phyloP scores from a whole-genome alignment of 306 rosid genomes.

The Cercis canadensis region DNA sequence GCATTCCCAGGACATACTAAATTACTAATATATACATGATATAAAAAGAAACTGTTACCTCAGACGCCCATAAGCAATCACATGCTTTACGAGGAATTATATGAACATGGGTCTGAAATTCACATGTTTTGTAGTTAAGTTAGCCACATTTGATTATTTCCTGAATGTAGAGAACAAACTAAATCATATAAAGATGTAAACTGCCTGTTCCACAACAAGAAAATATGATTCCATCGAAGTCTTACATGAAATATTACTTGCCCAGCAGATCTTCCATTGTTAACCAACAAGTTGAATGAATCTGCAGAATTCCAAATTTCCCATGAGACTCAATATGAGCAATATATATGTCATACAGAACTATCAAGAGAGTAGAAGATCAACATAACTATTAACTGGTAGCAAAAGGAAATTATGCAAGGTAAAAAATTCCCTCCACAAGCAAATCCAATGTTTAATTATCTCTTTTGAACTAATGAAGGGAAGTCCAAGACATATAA shows the following conservation, averaged over 20 bases:
- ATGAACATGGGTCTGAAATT: slow-evolving; percentile 92
- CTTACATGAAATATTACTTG: slow-evolving; percentile 98
- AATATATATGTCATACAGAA: slow-evolving; percentile 19
- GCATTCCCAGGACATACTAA: not conserved
- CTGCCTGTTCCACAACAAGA: not conserved
- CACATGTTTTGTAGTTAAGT: slow-evolving; percentile 31
- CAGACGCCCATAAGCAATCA: slow-evolving; percentile 91
- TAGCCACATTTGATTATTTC: slow-evolving; percentile 30
- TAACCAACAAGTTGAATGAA: slow-evolving; percentile 90
- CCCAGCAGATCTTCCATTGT: slow-evolving; percentile 91
- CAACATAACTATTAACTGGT: not conserved
- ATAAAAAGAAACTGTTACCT: slow-evolving; percentile 55
- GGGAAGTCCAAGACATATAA: not conserved
- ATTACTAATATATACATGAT: not conserved
- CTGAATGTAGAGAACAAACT: not conserved
- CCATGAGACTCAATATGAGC: slow-evolving; percentile 19
- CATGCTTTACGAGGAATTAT: slow-evolving; percentile 85
- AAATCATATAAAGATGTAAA: not conserved
- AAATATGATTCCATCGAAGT: slow-evolving; percentile 2
- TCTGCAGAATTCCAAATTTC: slow-evolving; percentile 59
- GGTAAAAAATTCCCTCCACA: slow-evolving; percentile 7
- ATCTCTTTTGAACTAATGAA: not conserved
- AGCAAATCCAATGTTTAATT: too few species aligned
- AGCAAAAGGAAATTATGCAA: slow-evolving; percentile 6
- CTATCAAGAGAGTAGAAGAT: slow-evolving; percentile 16